These are phyloP conservation scores for Solanum stenotomum DNA, from an alignment of 257 asterid genomes.

Conservation along the genomic window DNA sequence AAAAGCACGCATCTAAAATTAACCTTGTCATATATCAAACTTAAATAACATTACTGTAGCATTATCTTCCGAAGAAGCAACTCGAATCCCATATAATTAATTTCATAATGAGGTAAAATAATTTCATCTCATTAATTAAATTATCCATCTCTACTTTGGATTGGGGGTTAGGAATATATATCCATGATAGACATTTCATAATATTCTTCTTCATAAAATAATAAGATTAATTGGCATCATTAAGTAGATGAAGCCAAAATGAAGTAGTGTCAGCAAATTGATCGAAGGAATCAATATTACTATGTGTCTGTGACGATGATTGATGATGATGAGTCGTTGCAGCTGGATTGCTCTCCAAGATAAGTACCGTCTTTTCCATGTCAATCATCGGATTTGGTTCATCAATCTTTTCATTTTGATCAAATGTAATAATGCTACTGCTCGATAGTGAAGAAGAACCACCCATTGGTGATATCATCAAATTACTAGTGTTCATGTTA, in stretches of 20 bases:
- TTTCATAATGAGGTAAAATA: neutral
- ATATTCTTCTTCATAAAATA: neutral
- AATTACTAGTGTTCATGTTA: neutral
- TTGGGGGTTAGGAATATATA: neutral
- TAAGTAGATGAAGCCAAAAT: neutral
- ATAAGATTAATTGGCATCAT: neutral
- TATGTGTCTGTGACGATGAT: neutral
- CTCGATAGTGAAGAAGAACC: neutral
- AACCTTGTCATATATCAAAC: neutral
- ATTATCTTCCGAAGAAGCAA: neutral
- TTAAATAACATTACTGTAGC: neutral
- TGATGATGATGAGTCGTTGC: neutral
- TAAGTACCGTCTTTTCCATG: neutral
- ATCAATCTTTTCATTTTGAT: neutral
- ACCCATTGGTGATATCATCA: neutral
- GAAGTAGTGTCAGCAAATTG: neutral
- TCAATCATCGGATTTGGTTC: neutral
- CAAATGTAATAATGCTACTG: neutral
- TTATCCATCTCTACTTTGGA: too few species aligned
- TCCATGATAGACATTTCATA: too few species aligned
- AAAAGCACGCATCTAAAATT: neutral
- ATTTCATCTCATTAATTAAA: neutral
- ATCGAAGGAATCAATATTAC: neutral
- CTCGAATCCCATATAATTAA: neutral
- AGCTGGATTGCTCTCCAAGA: neutral